Evolutionary conservation across 306 rosid genomes (phyloP).

Genomic region (Arachis stenosperma): DNA sequence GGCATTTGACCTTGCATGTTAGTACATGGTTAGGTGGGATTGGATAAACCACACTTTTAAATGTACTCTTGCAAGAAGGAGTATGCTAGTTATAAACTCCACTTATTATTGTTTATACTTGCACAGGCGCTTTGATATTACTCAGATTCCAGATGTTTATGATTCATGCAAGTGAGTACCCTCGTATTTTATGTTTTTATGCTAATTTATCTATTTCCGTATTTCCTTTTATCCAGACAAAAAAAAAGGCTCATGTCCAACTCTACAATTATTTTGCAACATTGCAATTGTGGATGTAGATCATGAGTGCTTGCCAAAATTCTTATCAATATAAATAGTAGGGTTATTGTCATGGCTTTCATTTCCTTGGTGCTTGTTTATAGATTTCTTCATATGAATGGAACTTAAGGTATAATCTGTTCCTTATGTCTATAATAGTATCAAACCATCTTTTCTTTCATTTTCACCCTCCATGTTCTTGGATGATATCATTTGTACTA

Average conservation of each 20-base stretch:
- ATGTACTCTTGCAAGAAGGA: too few relatives aligned
- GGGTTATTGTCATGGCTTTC: slow-evolving; percentile 3
- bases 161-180: slow-evolving; percentile 97
- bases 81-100: too few relatives aligned
- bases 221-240: too few relatives aligned
- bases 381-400: slow-evolving; percentile 24
- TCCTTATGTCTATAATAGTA: not conserved
- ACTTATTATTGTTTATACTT: slow-evolving; percentile 44
- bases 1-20: too few relatives aligned
- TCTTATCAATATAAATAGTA: not conserved
- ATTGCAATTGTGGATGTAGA: slow-evolving; percentile 8
- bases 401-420: slow-evolving; percentile 1
- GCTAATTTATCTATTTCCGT: not conserved
- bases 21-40: too few relatives aligned
- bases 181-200: slow-evolving; percentile 18
- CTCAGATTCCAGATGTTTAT: slow-evolving; percentile 97
- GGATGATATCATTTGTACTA: slow-evolving; percentile 1
- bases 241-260: not conserved
- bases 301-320: slow-evolving; percentile 21
- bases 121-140: slow-evolving; percentile 85
- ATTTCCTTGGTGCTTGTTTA: slow-evolving; percentile 29
- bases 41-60: too few relatives aligned
- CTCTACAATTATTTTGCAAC: slow-evolving; percentile 10
- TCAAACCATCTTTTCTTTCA: slow-evolving; percentile 2
- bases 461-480: slow-evolving; percentile 7